A percentile compares a stretch with the other conserved stretches of the same genome.
phyloP scores from a whole-genome alignment of 176 grass and related monocot genomes.

The Triticum monococcum region DNA sequence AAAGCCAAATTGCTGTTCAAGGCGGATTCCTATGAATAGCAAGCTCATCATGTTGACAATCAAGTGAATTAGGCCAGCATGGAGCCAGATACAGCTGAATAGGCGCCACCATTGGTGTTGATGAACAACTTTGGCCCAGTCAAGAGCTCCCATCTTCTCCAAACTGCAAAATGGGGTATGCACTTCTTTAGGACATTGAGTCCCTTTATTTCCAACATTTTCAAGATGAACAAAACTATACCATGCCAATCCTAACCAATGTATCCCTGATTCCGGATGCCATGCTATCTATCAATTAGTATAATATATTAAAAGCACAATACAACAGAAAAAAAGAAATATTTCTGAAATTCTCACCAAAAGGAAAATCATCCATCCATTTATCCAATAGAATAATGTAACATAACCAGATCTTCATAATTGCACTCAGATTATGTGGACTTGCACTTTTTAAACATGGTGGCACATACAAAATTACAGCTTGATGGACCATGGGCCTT shows the following conservation, averaged over 20 bases:
- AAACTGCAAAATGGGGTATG: slow-evolving; percentile 47
- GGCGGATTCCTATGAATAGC: slow-evolving; percentile 84
- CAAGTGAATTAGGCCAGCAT: slow-evolving; percentile 86
- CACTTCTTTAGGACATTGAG: not conserved
- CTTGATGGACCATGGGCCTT: not conserved
- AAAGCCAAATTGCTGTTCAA: slow-evolving; percentile 95
- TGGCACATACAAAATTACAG: not conserved
- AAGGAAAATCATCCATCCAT: not conserved
- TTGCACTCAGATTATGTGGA: not conserved
- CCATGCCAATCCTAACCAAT: not conserved
- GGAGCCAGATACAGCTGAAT: slow-evolving; percentile 75
- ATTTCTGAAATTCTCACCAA: not conserved
- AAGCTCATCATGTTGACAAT: slow-evolving; percentile 90
- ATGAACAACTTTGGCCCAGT: slow-evolving; percentile 88
- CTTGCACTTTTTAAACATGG: not conserved
- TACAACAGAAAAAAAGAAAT: not conserved
- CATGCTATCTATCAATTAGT: not conserved
- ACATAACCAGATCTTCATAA: not conserved
- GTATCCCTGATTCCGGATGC: not conserved
- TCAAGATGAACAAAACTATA: slow-evolving; percentile 2
- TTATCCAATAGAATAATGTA: not conserved
- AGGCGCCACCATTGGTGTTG: slow-evolving; percentile 85
- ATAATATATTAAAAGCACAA: not conserved
- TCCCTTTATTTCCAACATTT: slow-evolving; percentile 1
- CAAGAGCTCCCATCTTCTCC: slow-evolving; percentile 82